phyloP scores from a whole-genome alignment of 106 monocot species.

The Gastrodia elata region DNA sequence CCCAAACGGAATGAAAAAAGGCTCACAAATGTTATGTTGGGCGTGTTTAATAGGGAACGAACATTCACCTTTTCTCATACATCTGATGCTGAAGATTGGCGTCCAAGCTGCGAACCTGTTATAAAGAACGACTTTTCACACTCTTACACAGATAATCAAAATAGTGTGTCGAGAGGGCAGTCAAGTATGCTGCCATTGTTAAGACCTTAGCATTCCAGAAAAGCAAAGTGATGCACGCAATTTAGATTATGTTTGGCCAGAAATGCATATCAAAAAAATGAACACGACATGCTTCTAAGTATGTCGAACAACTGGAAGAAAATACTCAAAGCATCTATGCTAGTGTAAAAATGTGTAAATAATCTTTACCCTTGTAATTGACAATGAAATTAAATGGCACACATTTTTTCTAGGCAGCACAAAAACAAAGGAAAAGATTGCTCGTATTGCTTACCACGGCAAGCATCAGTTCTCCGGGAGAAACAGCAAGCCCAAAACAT shows the following conservation, averaged over 20 bases:
- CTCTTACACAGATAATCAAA: not conserved
- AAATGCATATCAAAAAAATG: not conserved
- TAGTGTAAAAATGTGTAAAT: not conserved
- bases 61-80: slow-evolving; percentile 70
- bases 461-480: slow-evolving; percentile 66
- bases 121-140: not conserved
- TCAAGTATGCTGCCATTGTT: not conserved
- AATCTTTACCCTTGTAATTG: not conserved
- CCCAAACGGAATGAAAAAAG: not conserved
- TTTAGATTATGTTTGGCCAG: not conserved
- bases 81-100: slow-evolving; percentile 52
- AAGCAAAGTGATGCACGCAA: not conserved
- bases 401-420: not conserved
- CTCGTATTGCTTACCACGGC: slow-evolving; percentile 40
- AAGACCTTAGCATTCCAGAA: not conserved
- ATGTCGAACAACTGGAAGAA: not conserved
- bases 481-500: slow-evolving; percentile 72
- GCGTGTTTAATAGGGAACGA: not conserved
- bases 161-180: not conserved
- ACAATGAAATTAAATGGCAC: not conserved
- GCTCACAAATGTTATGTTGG: not conserved
- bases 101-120: slow-evolving; percentile 75
- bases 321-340: not conserved
- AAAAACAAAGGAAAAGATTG: not conserved
- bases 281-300: not conserved